These are phyloP conservation scores for Candida wancherniae DNA, from an alignment of 805 yeast species.

Conservation along the genomic window DNA sequence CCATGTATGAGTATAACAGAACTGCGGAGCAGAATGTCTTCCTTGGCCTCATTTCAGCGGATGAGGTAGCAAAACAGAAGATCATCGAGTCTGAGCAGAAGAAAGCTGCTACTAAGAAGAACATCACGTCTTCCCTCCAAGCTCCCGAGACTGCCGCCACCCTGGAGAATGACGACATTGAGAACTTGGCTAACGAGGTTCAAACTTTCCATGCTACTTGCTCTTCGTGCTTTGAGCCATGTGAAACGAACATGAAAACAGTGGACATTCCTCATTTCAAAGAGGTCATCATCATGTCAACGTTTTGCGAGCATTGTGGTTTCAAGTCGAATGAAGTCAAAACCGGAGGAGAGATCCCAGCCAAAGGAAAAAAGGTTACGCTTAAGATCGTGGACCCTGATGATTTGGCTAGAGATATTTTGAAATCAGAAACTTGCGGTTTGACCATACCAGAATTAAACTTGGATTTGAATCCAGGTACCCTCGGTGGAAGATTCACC, in stretches of 20 bases:
- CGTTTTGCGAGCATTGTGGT: slow-evolving; percentile 89
- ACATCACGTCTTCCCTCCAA: slow-evolving; percentile 22
- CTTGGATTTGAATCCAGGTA: slow-evolving; percentile 91
- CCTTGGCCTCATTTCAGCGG: slow-evolving; percentile 74
- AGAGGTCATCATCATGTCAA: slow-evolving; percentile 94
- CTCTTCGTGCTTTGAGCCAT: slow-evolving; percentile 76
- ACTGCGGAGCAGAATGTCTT: slow-evolving; percentile 83
- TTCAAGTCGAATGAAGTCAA: slow-evolving; percentile 96
- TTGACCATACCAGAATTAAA: slow-evolving; percentile 79
- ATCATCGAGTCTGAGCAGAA: slow-evolving; percentile 47
- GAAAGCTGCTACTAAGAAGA: slow-evolving; percentile 35
- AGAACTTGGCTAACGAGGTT: slow-evolving; percentile 82
- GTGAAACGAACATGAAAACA: slow-evolving; percentile 94
- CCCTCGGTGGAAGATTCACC: slow-evolving; percentile 96
- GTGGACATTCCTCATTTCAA: slow-evolving; percentile 97
- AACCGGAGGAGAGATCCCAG: slow-evolving; percentile 96
- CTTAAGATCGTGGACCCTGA: slow-evolving; percentile 81
- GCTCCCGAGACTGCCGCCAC: slow-evolving; percentile 45
- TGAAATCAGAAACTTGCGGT: slow-evolving; percentile 92
- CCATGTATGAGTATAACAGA: slow-evolving; percentile 74
- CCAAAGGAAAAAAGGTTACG: slow-evolving; percentile 68
- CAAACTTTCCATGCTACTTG: slow-evolving; percentile 92
- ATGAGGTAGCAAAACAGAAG: slow-evolving; percentile 48
- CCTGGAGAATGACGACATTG: slow-evolving; percentile 67
- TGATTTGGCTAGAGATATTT: slow-evolving; percentile 89